phyloP scores from a whole-genome alignment of 2,329 filamentous ascomycete genomes.

The Colletotrichum agaves region DNA sequence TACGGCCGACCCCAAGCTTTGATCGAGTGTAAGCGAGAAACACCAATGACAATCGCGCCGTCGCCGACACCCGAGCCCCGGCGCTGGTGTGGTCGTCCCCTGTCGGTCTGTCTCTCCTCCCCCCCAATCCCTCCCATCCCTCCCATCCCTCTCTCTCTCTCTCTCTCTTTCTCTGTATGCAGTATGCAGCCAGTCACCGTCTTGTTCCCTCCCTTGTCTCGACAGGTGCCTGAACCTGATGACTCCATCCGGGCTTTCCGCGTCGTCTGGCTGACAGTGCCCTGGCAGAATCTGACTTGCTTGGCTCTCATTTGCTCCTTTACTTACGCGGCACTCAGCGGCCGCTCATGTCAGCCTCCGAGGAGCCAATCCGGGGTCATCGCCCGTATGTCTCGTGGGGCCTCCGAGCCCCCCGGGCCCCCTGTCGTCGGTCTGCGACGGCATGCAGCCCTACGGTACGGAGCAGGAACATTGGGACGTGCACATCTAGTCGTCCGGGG shows the following conservation, averaged over 20 bases:
- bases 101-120: not conserved
- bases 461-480: constrained; percentile 5
- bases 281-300: constrained; percentile 26
- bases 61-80: constrained; percentile 23
- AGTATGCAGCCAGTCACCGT: not conserved
- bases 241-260: constrained; percentile 32
- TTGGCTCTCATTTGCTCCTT: constrained; percentile 34
- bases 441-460: constrained; percentile 35
- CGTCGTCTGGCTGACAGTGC: constrained; percentile 34
- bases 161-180: not conserved
- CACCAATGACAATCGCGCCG: constrained; percentile 30
- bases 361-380: constrained; percentile 26
- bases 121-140: not conserved
- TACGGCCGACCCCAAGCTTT: constrained; percentile 18
- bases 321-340: constrained; percentile 28
- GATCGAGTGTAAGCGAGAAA: not conserved
- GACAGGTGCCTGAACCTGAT: constrained; percentile 6
- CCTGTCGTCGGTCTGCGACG: constrained; percentile 34
- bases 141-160: not conserved
- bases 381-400: constrained; percentile 27
- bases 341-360: constrained; percentile 25
- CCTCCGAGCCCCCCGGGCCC: constrained; percentile 28
- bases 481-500: constrained; percentile 14
- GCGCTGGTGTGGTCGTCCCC: constrained; percentile 27
- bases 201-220: constrained; percentile 5